These are phyloP conservation scores for Hyaloscypha bicolor DNA, from an alignment of 495 filamentous ascomycete genomes.

Conservation along the genomic window DNA sequence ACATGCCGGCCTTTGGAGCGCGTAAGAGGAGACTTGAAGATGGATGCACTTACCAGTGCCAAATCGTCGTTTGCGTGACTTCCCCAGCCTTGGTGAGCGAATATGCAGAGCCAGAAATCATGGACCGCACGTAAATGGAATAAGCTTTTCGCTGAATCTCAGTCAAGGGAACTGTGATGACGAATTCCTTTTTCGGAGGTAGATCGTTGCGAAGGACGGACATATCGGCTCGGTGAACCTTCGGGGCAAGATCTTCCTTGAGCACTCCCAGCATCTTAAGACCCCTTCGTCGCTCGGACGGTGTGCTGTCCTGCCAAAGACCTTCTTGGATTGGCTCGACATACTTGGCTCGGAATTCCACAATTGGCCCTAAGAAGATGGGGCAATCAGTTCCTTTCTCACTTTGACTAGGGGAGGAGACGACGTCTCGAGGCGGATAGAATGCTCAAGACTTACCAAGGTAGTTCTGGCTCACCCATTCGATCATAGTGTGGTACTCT, in stretches of 20 bases:
- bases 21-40: not conserved
- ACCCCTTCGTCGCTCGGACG: conserved; percentile 53
- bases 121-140: conserved; percentile 51
- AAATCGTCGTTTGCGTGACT: conserved; percentile 39
- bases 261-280: conserved; percentile 71
- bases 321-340: conserved; percentile 73
- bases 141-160: conserved; percentile 67
- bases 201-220: conserved; percentile 64
- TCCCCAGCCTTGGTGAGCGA: conserved; percentile 32
- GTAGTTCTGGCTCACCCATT: conserved; percentile 83
- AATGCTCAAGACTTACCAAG: conserved; percentile 17
- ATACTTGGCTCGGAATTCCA: conserved; percentile 70
- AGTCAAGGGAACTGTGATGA: conserved; percentile 73
- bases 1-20: no score
- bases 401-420: no score
- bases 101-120: conserved; percentile 32
- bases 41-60: conserved; percentile 39
- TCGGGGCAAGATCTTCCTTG: conserved; percentile 71
- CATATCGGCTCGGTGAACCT: conserved; percentile 75
- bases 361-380: conserved; percentile 45
- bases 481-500: conserved; percentile 85
- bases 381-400: not conserved
- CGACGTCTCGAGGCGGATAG: conserved; percentile 35
- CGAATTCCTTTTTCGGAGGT: conserved; percentile 77
- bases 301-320: conserved; percentile 62